Conservation (phyloP, 768 basidiomycete species). For the Lentinula guzmanii region DNA sequence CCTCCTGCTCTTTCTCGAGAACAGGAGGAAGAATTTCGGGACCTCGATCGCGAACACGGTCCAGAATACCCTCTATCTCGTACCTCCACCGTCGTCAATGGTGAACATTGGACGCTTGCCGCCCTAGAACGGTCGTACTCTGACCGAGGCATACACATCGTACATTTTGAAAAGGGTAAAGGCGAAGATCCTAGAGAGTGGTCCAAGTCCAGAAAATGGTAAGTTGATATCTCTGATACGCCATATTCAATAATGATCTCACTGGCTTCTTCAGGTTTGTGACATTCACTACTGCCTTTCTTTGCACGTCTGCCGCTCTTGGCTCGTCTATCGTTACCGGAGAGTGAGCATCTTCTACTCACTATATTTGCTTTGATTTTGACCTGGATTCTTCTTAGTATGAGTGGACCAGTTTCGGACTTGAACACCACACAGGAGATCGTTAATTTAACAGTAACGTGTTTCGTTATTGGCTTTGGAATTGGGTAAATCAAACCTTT, state of each 20-base stretch:
- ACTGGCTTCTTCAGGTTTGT: conserved; percentile 21
- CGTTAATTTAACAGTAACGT: conserved; percentile 34
- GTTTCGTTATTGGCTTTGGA: conserved; percentile 37
- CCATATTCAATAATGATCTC: background rate
- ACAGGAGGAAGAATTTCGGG: conserved; percentile 14
- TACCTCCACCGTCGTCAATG: background rate
- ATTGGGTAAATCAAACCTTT: conserved; percentile 23
- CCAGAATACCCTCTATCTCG: conserved; percentile 8
- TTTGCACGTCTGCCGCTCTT: conserved; percentile 31
- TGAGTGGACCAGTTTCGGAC: conserved; percentile 24
- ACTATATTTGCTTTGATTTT: background rate
- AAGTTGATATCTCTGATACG: background rate
- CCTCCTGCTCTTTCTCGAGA: conserved; percentile 10
- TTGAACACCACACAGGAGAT: conserved; percentile 28
- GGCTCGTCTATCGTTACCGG: conserved; percentile 35
- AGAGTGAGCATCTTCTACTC: conserved; percentile 23
- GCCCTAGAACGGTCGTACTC: conserved; percentile 10
- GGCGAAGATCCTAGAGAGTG: conserved; percentile 33
- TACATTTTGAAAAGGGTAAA: conserved; percentile 17
- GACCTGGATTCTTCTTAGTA: conserved; percentile 14
- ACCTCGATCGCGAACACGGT: conserved; percentile 5
- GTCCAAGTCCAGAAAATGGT: conserved; percentile 29
- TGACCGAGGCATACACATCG: conserved; percentile 12
- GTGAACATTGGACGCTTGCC: background rate
- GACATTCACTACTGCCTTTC: conserved; percentile 25